Conservation (phyloP, 1,139 yeast genomes). For the Taiozyma sp. region DNA sequence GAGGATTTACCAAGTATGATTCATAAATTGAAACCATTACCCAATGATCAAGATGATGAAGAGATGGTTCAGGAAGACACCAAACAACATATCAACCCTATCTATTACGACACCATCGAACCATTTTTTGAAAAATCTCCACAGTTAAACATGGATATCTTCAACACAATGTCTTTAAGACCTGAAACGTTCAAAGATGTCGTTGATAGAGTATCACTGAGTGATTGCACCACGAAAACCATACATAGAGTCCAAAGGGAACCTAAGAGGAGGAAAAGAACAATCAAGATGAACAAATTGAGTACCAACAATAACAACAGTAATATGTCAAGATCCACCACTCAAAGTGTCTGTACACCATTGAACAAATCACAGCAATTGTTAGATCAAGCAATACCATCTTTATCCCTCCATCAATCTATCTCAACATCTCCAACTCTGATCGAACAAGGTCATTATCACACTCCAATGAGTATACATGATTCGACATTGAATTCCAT, state of each 20-base stretch:
- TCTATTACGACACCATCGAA: background rate
- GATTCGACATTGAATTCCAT: slow-evolving; percentile 3
- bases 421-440: slow-evolving; percentile 4
- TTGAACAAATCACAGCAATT: background rate
- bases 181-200: slow-evolving; percentile 15
- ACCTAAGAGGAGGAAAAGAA: slow-evolving; percentile 15
- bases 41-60: background rate
- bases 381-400: background rate
- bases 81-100: background rate
- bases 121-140: background rate
- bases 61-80: background rate
- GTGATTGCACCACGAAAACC: slow-evolving; percentile 3
- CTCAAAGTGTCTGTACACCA: background rate
- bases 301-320: too few relatives aligned
- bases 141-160: background rate
- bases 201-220: slow-evolving; percentile 11
- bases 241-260: background rate
- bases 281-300: slow-evolving; percentile 15
- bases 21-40: background rate
- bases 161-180: slow-evolving; percentile 17
- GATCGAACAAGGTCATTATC: background rate
- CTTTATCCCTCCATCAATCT: slow-evolving; percentile 1
- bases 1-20: slow-evolving; percentile 17
- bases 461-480: slow-evolving; percentile 1
- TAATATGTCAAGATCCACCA: background rate